These are phyloP conservation scores for Fusarium verrucosum DNA, from an alignment of 2,329 filamentous ascomycete species.

Conservation along the genomic window DNA sequence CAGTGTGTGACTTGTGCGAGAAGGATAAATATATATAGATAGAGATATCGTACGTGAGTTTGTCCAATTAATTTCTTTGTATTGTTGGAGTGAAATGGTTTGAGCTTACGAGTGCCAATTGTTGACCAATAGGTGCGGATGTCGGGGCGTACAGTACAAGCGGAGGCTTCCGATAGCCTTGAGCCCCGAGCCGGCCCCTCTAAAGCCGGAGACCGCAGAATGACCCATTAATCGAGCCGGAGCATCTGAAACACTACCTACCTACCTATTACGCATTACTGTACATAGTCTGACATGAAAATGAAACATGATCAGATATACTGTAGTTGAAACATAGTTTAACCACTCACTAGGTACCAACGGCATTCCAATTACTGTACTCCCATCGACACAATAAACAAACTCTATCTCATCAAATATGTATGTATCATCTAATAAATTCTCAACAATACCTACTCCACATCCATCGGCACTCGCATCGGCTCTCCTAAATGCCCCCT, in stretches of 20 bases:
- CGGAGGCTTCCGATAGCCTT: slow-evolving; percentile 12
- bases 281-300: not conserved
- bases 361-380: not conserved
- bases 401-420: not conserved
- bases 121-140: slow-evolving; percentile 22
- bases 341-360: not conserved
- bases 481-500: not conserved
- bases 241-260: slow-evolving; percentile 1
- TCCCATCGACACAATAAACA: not conserved
- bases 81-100: not conserved
- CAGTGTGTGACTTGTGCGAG: not conserved
- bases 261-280: no score
- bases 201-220: slow-evolving; percentile 13
- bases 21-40: not conserved
- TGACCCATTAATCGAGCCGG: not conserved
- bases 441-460: slow-evolving; percentile 11
- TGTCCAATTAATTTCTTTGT: not conserved
- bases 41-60: not conserved
- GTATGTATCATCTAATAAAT: not conserved
- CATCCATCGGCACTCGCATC: slow-evolving; percentile 16
- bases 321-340: no score
- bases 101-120: slow-evolving; percentile 6
- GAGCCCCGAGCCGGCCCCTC: slow-evolving; percentile 29
- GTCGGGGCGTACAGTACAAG: slow-evolving; percentile 10
- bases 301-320: not conserved